Evolutionary conservation across 257 asterid species (phyloP).

Genomic region (Cinchona pubescens): DNA sequence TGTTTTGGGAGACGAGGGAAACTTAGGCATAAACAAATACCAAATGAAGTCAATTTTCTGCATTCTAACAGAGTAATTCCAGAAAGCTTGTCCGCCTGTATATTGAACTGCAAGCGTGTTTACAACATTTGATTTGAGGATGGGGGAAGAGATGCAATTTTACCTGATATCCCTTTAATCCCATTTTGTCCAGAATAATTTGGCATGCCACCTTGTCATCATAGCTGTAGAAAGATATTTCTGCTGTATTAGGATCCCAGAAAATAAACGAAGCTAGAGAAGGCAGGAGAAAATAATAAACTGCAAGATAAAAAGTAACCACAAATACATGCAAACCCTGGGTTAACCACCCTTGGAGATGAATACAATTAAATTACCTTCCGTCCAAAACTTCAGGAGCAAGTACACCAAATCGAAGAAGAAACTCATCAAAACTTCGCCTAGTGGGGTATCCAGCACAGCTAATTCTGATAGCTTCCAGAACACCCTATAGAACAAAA

Average conservation of each 20-base stretch:
- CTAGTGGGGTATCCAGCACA: conserved; percentile 99
- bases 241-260: conserved; percentile 7
- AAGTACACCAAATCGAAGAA: conserved; percentile 97
- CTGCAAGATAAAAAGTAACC: background rate
- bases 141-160: background rate
- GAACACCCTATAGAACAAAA: conserved; percentile 67
- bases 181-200: conserved; percentile 87
- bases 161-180: conserved; percentile 92
- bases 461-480: conserved; percentile 97
- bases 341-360: background rate
- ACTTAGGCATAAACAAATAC: background rate
- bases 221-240: conserved; percentile 43
- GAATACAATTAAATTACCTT: conserved; percentile 46
- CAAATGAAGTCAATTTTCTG: background rate
- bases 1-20: background rate
- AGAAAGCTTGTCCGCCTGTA: background rate
- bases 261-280: conserved; percentile 3
- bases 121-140: background rate
- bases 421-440: conserved; percentile 94
- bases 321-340: background rate
- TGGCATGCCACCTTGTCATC: conserved; percentile 87
- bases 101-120: background rate
- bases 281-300: conserved; percentile 1
- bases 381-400: conserved; percentile 65
- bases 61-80: background rate